Evolutionary conservation across 345 rosid genomes (phyloP), one percentile per base, ranked within the genome.

Genomic region (Anacardium occidentale): DNA sequence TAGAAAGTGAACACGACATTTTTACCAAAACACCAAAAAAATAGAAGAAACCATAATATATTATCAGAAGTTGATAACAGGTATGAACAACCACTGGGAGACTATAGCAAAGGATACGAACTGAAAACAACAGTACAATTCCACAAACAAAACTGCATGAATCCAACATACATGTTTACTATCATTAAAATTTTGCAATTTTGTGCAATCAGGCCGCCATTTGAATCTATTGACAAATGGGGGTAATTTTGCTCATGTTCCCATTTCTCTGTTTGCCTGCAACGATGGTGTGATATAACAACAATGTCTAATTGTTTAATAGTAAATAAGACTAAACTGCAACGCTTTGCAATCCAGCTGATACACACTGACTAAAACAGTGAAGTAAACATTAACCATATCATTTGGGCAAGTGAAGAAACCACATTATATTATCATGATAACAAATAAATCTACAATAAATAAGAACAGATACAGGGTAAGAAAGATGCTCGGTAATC

Each of bases 271-370:
- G 13, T 34, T 61, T 61, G 45, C 64, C 18, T 10, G 10, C 10
- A 61, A 32, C 34, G 47, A 61, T 18, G 22, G n/a, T 6, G 15
- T 29, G 3, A 10, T 32, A n/a, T 17, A 61, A 61, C 34, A 61
- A 32, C n/a, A 61, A 20, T 15, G 12, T 40, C 18, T 32, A 14
- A 17, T 32, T 34, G 13, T 15, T 37, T 37, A 32, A 34, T 17
- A 8, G 22, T 17, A 3, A 22, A 64, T 14, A 54, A 64, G 4
- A 44, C 37, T 24, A 24, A 24, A 64, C 10, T 24, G 52, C 1
- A 32, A 24, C 21, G 40, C 56, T 65, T 47, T 24, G 69, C 69
- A 47, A 10, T 65, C 56, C 42, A 48, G 47, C 45, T 61, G 22
- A 65, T 65, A 65, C 5, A 47, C 17, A 32, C 47, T 64, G 21